Evolutionary conservation across 352 stramenopile species (phyloP).

Genomic region (Phytophthora pisi): DNA sequence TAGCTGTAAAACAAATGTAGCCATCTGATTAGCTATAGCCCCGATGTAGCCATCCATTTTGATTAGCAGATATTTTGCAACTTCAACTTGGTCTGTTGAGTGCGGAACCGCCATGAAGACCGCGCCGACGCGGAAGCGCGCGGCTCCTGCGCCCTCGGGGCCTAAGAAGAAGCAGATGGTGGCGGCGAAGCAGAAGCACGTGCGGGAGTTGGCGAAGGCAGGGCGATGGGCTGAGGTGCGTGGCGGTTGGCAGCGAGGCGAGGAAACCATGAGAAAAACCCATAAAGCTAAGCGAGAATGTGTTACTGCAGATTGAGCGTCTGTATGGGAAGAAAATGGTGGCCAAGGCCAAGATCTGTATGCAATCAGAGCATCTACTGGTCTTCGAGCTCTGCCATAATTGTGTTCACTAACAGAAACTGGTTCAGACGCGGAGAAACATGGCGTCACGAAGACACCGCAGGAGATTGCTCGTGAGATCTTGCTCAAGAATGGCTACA

Average conservation of each 20-base stretch:
- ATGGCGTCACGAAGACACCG: slow-evolving; percentile 54
- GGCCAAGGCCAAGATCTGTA: slow-evolving; percentile 69
- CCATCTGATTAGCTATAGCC: background rate
- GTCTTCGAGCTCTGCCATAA: background rate
- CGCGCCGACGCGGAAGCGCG: slow-evolving; percentile 21
- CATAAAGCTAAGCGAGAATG: background rate
- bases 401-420: background rate
- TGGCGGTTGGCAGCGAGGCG: background rate
- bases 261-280: background rate
- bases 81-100: slow-evolving; percentile 21
- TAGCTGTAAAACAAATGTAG: background rate
- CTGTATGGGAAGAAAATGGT: slow-evolving; percentile 79
- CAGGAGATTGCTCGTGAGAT: slow-evolving; percentile 69
- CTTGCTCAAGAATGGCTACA: slow-evolving; percentile 67
- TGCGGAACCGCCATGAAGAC: slow-evolving; percentile 41
- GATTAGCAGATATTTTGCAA: slow-evolving; percentile 1
- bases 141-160: background rate
- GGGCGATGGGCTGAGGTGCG: slow-evolving; percentile 58
- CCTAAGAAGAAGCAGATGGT: slow-evolving; percentile 41
- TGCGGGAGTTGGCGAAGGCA: slow-evolving; percentile 66
- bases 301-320: slow-evolving; percentile 55
- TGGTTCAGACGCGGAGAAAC: slow-evolving; percentile 57
- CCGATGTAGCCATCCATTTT: slow-evolving; percentile 20
- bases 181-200: slow-evolving; percentile 76
- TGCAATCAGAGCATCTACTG: background rate